These are phyloP conservation scores for Trypanosoma conorhini DNA, from an alignment of 208 protist genomes.

Conservation along the genomic window DNA sequence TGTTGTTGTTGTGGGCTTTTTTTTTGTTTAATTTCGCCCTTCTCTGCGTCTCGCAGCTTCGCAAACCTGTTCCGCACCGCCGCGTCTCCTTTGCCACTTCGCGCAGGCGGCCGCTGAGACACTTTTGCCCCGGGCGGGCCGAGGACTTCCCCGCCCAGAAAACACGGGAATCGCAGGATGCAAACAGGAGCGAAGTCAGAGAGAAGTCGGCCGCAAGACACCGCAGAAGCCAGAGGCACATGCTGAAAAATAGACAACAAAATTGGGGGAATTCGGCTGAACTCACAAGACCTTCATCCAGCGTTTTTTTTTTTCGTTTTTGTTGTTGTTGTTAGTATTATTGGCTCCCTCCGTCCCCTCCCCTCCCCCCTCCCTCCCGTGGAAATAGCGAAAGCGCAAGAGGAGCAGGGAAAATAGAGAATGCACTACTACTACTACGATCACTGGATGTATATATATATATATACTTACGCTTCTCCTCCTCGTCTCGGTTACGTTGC, in stretches of 20 bases:
- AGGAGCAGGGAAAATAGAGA: not conserved
- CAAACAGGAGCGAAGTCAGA: not conserved
- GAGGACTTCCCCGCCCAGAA: not conserved
- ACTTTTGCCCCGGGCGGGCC: not conserved
- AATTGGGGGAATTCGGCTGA: not conserved
- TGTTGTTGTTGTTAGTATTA: not conserved
- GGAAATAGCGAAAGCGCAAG: conserved; percentile 24
- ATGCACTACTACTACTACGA: not conserved
- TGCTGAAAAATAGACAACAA: not conserved
- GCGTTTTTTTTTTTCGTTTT: not conserved
- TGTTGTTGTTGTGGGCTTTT: not conserved
- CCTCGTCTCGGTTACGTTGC: not conserved
- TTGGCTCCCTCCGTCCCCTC: too few relatives aligned
- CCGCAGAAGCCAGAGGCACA: not conserved
- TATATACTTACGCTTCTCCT: not conserved
- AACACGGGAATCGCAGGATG: not conserved
- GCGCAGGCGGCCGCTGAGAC: not conserved
- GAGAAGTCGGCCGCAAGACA: not conserved
- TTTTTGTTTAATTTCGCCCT: too few relatives aligned
- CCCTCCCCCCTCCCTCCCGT: not conserved
- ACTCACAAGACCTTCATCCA: not conserved
- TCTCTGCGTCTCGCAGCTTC: not conserved
- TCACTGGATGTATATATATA: not conserved
- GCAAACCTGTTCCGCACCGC: not conserved
- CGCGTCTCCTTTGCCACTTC: not conserved